Base-by-base conservation (phyloP, 2,329 filamentous ascomycete species). In the Fonsecaea monophora region DNA sequence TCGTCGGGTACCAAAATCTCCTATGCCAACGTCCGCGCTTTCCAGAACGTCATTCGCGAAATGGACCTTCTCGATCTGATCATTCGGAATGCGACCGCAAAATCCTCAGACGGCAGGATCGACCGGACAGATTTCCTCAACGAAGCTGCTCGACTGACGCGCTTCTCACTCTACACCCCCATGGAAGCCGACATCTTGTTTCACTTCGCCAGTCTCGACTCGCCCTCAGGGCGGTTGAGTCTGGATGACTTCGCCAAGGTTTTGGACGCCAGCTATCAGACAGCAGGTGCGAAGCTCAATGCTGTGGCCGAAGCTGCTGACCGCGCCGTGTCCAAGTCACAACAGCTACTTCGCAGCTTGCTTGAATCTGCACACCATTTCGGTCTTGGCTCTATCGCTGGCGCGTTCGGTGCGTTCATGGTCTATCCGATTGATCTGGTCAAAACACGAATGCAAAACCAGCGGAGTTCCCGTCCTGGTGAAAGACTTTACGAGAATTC, bases 101-200 rank as follows among this genome's bases (percentile, higher is more conserved):
- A 94, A 82, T 96, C 92, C 78, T 73, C 82, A 10, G 95, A 99
- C 78, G 92, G 93, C 76, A 96, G 92, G 82, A 98, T 99, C 77
- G 97, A 94, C 4, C 88, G 93, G 60, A 87, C 92, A 53, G 95
- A 98, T 75, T 99, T 99, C 81, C 82, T 98, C 70, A 94, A 97
- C 79, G 94, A 97, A 82, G 94, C 95, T 10, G 90, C 94, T 53
- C 90, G 90, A 71, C 89, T 95, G 75, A 96, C 94, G 30, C 90
- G 95, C 70, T 99, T 97, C 83, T 96, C 94, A 12, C 87, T 96
- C 40, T 97, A 98, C 81, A 98, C 95, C 0, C 95, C 95, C 12
- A 97, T 98, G 93, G 95, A 99, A 80, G 94, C 94, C 48, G 95
- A 99, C 76, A 97, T 99, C 70, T 87, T 99, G 48, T 99, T 99